Evolutionary conservation across 2,329 filamentous ascomycete species (phyloP), one percentile per base, ranked within the genome.

Genomic region (Clonostachys solani): DNA sequence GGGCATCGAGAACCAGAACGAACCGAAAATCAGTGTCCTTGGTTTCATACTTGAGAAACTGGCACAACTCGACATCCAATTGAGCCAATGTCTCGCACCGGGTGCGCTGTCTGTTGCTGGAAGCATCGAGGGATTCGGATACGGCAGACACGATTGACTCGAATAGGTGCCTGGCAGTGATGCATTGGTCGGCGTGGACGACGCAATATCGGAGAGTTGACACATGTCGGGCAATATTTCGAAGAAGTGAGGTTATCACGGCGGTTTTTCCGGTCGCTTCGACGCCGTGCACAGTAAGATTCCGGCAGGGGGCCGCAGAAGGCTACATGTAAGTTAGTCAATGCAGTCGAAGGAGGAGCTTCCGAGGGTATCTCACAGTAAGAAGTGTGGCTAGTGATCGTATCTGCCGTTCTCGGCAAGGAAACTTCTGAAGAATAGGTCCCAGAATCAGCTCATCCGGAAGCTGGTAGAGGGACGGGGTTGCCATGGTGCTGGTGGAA

Each of bases 261-360:
- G 81, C 80, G 33, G 83, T 89, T 69, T 97, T 97, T 38, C 91
- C 92, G 0, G 92, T 95, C 3, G 90, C 86, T 58, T 92, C 84
- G 33, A 91, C 81, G 44, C 94, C 94, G 64, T 97, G 84, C 43
- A 95, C 66, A 18, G 96, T 83, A 12, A 96, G 65, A 50, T 88
- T 87, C 12, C 82, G 74, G 48, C 87, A 87, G 48, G 81, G 84
- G 33, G 88, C 84, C n/a, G 84, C 75, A 42, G 71, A 66, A 18
- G 83, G 79, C 81, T 89, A 60, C 12, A 38, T 33, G 47, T 18
- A 35, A 19, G 33, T 19, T 15, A 40, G 12, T 12, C 18, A 40
- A n/a, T 38, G 17, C 17, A 7, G 36, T 38, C 36, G 15, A n/a
- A 18, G 15, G 15, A 12, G 15, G 15, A 12, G 36, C 17, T n/a